Base-by-base conservation (phyloP, 495 filamentous ascomycete genomes). In the Rostrohypoxylon terebratum region DNA sequence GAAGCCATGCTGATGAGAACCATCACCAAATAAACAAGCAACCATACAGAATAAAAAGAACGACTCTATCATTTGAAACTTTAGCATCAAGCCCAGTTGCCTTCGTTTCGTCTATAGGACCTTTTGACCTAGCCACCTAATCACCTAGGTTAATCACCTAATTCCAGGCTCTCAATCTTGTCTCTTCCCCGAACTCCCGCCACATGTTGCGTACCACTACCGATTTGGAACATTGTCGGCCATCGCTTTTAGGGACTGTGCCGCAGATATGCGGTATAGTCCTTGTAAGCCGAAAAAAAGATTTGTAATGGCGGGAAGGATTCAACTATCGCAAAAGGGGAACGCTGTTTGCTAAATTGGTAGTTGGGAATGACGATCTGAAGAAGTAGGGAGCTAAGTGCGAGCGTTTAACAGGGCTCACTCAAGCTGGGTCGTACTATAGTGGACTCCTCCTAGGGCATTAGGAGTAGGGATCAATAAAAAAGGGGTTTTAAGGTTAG, bases 301-400 rank as follows among this genome's bases (percentile, higher is more conserved):
- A 53, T 53, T 53, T 14, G 48, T 53, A 23, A 31, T 53, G 48
- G 5, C 48, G 48, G 48, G 23, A 53, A 53, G 48, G 48, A 53
- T 53, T 53, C 13, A 23, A 25, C 47, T 9, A 50, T 50, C 47
- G 25, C 47, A 50, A 53, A 53, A 53, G 23, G 48, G 48, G 48
- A 31, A 31, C 48, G 23, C 31, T 53, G 48, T 31, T 53, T 13
- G 23, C 16, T 53, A 23, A 53, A 53, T 53, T 53, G 48, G 48
- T 31, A 53, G 31, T 4, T 31, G 7, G 31, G 3, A 53, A 5
- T 14, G 48, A 14, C 23, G 48, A 53, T 53, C 48, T 31, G 28
- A 6, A 4, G 9, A 28, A 3, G 23, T 14, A 31, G 13, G 23
- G 13, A 45, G 42, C 42, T 45, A n/a, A 14, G 10, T 4, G 14